phyloP scores from a whole-genome alignment of 2,329 filamentous ascomycete genomes.

The Talaromyces marneffei region DNA sequence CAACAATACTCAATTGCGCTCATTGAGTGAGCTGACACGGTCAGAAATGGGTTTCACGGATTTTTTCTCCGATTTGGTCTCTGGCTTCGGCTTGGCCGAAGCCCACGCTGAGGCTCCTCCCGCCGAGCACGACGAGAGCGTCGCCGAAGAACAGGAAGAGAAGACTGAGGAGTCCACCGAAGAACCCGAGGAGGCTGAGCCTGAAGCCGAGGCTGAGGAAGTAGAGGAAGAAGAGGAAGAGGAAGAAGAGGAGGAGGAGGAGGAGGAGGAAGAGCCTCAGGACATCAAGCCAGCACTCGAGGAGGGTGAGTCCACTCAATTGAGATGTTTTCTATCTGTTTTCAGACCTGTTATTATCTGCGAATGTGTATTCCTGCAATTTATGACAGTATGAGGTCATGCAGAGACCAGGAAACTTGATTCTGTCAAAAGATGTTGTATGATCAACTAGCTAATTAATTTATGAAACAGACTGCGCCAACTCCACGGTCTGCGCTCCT shows the following conservation, averaged over 20 bases:
- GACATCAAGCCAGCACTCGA: slow-evolving; percentile 85
- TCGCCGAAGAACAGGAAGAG: slow-evolving; percentile 37
- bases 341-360: no score
- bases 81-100: slow-evolving; percentile 57
- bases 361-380: background rate
- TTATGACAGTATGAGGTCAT: background rate
- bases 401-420: background rate
- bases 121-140: slow-evolving; percentile 45
- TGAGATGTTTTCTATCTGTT: background rate
- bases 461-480: slow-evolving; percentile 67
- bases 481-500: slow-evolving; percentile 76
- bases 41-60: slow-evolving; percentile 58
- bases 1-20: slow-evolving; percentile 25
- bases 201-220: slow-evolving; percentile 43
- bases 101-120: slow-evolving; percentile 56
- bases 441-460: background rate
- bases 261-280: slow-evolving; percentile 72
- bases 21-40: slow-evolving; percentile 26
- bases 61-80: slow-evolving; percentile 59
- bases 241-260: slow-evolving; percentile 58
- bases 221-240: slow-evolving; percentile 49
- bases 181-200: slow-evolving; percentile 31
- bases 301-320: slow-evolving; percentile 65
- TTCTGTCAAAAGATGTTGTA: background rate
- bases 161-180: slow-evolving; percentile 20